These are phyloP conservation scores for Brassica hybrid DNA, from an alignment of 441 rosid species.

Conservation along the genomic window DNA sequence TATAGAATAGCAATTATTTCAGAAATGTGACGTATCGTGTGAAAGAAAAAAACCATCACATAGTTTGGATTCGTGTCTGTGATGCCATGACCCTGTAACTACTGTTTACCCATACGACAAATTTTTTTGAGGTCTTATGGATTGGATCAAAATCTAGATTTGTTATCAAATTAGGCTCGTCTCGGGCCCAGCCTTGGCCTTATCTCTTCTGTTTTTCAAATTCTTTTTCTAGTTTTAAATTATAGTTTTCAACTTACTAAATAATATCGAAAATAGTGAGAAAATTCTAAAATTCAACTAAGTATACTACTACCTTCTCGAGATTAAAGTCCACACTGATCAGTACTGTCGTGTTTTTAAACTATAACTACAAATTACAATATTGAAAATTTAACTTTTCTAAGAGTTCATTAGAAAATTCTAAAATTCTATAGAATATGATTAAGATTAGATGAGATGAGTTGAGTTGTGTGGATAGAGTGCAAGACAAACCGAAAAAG, in stretches of 20 bases:
- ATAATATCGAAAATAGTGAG: neutral
- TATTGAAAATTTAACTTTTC: neutral
- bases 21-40: constrained; percentile 21
- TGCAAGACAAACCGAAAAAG: too few species aligned
- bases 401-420: too few species aligned
- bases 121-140: neutral
- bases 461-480: too few species aligned
- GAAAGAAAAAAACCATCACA: neutral
- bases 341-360: too few species aligned
- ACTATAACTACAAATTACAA: neutral
- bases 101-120: constrained; percentile 11
- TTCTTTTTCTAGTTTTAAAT: neutral
- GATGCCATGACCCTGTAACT: constrained; percentile 23
- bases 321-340: neutral
- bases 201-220: constrained; percentile 8
- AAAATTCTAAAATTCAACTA: too few species aligned
- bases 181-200: constrained; percentile 44
- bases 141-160: constrained; percentile 22
- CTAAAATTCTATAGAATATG: neutral
- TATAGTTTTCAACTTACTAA: neutral
- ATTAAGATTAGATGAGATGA: neutral
- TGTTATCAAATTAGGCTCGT: constrained; percentile 33
- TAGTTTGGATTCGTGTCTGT: neutral
- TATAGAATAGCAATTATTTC: neutral
- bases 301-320: neutral